Conservation (phyloP, 1,284 basidiomycete species). For the Melampsora americana region DNA sequence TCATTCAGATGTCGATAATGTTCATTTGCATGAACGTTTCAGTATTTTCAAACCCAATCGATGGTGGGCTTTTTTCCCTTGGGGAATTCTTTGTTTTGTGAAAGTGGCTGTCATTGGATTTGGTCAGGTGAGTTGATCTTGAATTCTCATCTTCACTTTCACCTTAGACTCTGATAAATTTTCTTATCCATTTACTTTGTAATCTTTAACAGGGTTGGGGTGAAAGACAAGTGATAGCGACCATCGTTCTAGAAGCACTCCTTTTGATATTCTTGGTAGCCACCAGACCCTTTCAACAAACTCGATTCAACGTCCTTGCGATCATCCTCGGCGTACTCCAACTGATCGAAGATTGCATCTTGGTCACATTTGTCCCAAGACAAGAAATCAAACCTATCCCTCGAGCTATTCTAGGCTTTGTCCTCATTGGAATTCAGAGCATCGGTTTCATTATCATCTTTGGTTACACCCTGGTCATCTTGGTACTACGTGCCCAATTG, state of each 20-base stretch:
- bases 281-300: constrained; percentile 50
- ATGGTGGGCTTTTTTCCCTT: constrained; percentile 49
- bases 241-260: constrained; percentile 50
- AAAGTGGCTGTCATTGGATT: constrained; percentile 49
- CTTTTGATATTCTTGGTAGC: constrained; percentile 50
- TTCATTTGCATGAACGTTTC: background rate
- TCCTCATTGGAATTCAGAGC: constrained; percentile 49
- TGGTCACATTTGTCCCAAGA: constrained; percentile 50
- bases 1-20: background rate
- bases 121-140: constrained; percentile 46
- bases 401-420: constrained; percentile 52
- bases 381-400: constrained; percentile 52
- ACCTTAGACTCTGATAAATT: background rate
- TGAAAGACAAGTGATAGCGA: constrained; percentile 51
- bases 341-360: constrained; percentile 50
- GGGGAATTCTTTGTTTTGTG: constrained; percentile 51
- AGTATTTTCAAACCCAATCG: constrained; percentile 20
- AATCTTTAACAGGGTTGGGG: constrained; percentile 47
- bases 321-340: constrained; percentile 50
- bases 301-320: constrained; percentile 51
- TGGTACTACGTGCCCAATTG: background rate
- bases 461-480: constrained; percentile 46
- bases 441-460: constrained; percentile 52
- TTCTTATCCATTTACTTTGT: constrained; percentile 51
- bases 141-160: background rate